Base-by-base conservation (phyloP, 768 basidiomycete genomes). In the Suillus occidentalis region DNA sequence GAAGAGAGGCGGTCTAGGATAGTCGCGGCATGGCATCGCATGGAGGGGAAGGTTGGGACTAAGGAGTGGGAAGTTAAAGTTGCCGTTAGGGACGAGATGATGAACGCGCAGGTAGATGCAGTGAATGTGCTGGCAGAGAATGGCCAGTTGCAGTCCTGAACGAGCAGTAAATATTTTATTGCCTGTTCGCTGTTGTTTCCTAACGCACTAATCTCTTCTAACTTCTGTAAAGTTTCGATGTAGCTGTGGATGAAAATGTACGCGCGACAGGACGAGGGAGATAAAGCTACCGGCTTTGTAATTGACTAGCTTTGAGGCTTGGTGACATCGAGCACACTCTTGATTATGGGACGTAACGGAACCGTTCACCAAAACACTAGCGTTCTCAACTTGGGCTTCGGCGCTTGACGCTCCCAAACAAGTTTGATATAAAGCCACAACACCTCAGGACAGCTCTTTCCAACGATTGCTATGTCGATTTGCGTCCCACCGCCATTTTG, bases 61-160 rank as follows among this genome's bases (percentile, higher is more conserved):
- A 88, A 84, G 71, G 94, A 97, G 72, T 92, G 88, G 85, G 89
- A 91, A 28, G 88, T 90, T 69, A 94, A 93, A 73, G 52, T 74
- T 45, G 64, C 66, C 9, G 64, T 69, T 22, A 68, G 68, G 13
- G 74, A 74, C 47, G 69, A 64, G 40, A 9, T 18, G 6, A 40
- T 25, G 37, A 58, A 58, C 9, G 8, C 13, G 37, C 22, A 25
- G 37, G 57, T 58, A 16, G 36, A 18, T 25, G 9, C 37, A 1
- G 57, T 25, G 18, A 42, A 18, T 0, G 57, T 8, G 57, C 22
- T 18, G 22, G 18, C 4, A 6, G 25, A 59, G 39, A 28, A 59
- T 59, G 39, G 25, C 16, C 16, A 59, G 39, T 16, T 40, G 3
- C 25, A 40, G 25, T 28, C 39, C 4, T 59, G 39, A 59, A 6